These are phyloP conservation scores for Platanthera zijinensis DNA, from an alignment of 106 monocot species.

Conservation along the genomic window DNA sequence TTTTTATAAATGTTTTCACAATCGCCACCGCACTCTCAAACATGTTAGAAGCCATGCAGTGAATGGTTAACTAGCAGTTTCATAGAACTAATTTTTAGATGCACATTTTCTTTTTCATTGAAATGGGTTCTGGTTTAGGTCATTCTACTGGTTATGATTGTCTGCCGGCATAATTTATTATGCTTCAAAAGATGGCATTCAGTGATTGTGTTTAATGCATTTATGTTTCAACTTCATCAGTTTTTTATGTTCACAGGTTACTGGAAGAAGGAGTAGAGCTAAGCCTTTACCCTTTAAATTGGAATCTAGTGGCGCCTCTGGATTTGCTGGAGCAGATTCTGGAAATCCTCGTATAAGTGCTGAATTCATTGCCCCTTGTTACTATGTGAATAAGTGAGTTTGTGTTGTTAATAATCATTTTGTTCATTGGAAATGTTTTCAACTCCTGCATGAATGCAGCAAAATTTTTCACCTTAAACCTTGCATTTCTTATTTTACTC, in stretches of 20 bases:
- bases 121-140: neutral
- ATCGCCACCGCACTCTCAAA: too few species aligned
- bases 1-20: too few species aligned
- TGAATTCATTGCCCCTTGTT: slow-evolving; percentile 86
- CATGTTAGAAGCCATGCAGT: too few species aligned
- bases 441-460: neutral
- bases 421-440: neutral
- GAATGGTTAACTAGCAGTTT: too few species aligned
- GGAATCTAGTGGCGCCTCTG: slow-evolving; percentile 70
- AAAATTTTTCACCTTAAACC: neutral
- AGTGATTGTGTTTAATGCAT: neutral
- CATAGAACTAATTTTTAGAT: too few species aligned
- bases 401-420: neutral
- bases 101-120: too few species aligned
- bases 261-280: slow-evolving; percentile 95
- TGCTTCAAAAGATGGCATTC: neutral
- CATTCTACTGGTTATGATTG: neutral
- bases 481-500: slow-evolving; percentile 9
- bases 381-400: slow-evolving; percentile 80
- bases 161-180: neutral
- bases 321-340: slow-evolving; percentile 59
- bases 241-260: slow-evolving; percentile 44
- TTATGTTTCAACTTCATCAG: neutral
- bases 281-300: slow-evolving; percentile 88
- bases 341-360: slow-evolving; percentile 85